phyloP scores from a whole-genome alignment of 768 basidiomycete species.

The Calocybe indica region DNA sequence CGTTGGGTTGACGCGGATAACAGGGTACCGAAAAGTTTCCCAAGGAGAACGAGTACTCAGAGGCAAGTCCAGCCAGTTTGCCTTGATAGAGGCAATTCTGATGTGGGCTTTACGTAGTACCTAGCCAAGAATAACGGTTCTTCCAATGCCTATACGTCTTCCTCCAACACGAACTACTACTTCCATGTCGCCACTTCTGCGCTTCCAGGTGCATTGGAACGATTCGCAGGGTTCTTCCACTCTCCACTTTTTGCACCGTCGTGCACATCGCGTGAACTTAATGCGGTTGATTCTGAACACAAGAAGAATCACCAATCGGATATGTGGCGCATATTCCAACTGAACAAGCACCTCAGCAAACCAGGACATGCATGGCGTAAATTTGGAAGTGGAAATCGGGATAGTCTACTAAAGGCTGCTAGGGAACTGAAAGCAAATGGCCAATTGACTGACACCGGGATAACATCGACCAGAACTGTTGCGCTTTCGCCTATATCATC shows the following conservation, averaged over 20 bases:
- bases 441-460: constrained; percentile 24
- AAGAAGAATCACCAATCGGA: constrained; percentile 93
- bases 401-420: constrained; percentile 63
- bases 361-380: constrained; percentile 83
- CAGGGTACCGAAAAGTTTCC: constrained; percentile 84
- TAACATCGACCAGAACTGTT: constrained; percentile 23
- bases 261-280: constrained; percentile 84
- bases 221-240: constrained; percentile 86
- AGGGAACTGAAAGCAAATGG: constrained; percentile 47
- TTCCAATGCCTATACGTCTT: constrained; percentile 91
- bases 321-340: constrained; percentile 90
- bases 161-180: constrained; percentile 88
- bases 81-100: constrained; percentile 1
- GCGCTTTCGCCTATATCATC: constrained; percentile 44
- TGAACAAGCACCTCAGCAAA: constrained; percentile 82
- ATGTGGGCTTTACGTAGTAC: constrained; percentile 37
- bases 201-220: constrained; percentile 63
- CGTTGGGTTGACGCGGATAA: not conserved
- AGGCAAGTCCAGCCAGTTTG: constrained; percentile 36
- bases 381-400: constrained; percentile 84
- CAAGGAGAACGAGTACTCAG: constrained; percentile 90
- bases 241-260: constrained; percentile 85
- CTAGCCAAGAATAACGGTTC: constrained; percentile 75
- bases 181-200: constrained; percentile 65
- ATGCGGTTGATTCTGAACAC: constrained; percentile 96